These are phyloP conservation scores for Penicillium malachiteum DNA, from an alignment of 495 filamentous ascomycete genomes.

Conservation along the genomic window DNA sequence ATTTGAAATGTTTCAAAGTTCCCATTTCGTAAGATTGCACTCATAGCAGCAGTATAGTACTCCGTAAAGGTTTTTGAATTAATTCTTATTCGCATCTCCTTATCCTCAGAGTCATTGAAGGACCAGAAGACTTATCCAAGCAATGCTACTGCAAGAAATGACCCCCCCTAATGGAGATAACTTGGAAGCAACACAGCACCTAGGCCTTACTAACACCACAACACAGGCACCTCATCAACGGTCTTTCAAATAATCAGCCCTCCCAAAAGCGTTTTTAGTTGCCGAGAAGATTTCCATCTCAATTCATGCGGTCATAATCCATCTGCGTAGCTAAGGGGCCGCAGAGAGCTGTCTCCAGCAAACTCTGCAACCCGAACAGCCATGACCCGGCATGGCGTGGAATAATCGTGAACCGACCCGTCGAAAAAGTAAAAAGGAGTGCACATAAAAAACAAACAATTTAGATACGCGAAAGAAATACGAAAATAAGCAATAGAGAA, in stretches of 20 bases:
- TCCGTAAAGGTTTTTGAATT: constrained; percentile 3
- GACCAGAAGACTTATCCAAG: constrained; percentile 14
- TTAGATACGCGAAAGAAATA: constrained; percentile 22
- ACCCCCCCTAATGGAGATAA: background rate
- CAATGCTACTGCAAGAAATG: constrained; percentile 10
- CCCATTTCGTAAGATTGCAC: too few relatives aligned
- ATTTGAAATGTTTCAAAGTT: too few relatives aligned
- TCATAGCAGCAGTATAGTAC: too few relatives aligned
- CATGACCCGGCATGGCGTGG: constrained; percentile 16
- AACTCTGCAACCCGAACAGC: constrained; percentile 7
- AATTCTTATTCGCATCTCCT: constrained; percentile 30
- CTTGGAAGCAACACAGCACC: background rate
- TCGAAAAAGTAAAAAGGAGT: constrained; percentile 8
- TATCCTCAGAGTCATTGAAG: constrained; percentile 7
- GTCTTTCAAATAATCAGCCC: constrained; percentile 6
- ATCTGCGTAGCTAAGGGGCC: background rate
- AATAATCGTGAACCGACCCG: constrained; percentile 18
- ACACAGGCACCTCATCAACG: background rate
- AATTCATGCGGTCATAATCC: constrained; percentile 8
- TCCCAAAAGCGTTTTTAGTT: constrained; percentile 8
- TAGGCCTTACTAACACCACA: background rate
- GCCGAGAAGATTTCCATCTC: constrained; percentile 12
- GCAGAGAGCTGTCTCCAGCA: background rate
- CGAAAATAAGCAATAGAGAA: background rate
- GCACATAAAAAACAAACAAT: constrained; percentile 20